Evolutionary conservation across 805 yeast species (phyloP), one percentile per base, ranked within the genome.

Genomic region (Candida nitratophila): DNA sequence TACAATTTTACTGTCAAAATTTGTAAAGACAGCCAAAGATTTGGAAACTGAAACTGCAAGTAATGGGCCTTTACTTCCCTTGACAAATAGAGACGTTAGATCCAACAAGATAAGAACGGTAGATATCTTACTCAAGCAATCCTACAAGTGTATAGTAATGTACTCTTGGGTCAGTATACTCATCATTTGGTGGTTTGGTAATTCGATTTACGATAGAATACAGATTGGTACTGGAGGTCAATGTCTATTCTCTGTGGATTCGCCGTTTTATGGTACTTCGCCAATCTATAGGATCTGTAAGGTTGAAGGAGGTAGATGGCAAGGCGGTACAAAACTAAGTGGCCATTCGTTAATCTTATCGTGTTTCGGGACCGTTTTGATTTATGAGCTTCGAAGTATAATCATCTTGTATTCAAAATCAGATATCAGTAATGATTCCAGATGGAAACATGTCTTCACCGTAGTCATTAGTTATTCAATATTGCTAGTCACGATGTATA

Each of bases 261-360:
- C 32, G 47, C 55, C 47, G 54, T 50, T 42, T 42, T 51, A 32
- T 60, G 65, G 36, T 27, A 39, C 33, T 22, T 19, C 21, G 9
- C 26, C 31, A 4, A 29, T 24, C n/a, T 45, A 43, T 26, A 17
- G 34, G 8, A 22, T 15, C 11, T 47, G 50, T 37, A 20, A 19
- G 24, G 19, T 5, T 4, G 6, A 49, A 1, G 50, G 44, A 12
- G 61, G 55, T 21, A 30, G 39, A 17, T 71, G 74, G 70, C 45
- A 57, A 2, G 63, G 66, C 14, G 72, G 72, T 7, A 63, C 63
- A 22, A 74, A 71, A 47, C 42, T 63, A 14, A 68, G 74, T 16
- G 76, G 77, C 7, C 78, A 73, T 47, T 56, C 63, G 32, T 57
- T 66, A 40, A 54, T 71, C 4, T 38, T 71, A 12, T 45, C 65